Percentiles rank a stretch among this genome's conserved stretches.
Conservation (phyloP, 495 filamentous ascomycete species). For the Mycothermus thermophilus region DNA sequence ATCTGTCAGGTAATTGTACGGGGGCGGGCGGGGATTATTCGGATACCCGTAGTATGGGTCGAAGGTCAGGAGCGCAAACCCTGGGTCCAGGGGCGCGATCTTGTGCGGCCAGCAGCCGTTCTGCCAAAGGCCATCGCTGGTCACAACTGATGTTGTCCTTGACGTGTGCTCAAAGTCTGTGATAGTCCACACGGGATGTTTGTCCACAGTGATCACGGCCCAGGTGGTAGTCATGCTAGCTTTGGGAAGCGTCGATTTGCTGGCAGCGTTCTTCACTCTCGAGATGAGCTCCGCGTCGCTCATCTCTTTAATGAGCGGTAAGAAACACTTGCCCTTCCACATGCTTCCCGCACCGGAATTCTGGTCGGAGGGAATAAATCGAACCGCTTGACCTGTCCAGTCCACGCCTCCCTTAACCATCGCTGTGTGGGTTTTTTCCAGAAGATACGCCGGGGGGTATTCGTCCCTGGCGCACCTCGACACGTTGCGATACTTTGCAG, state of each 20-base stretch:
- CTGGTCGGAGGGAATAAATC: neutral
- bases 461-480: conserved; percentile 4
- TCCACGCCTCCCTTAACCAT: neutral
- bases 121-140: neutral
- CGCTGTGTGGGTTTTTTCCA: neutral
- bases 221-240: neutral
- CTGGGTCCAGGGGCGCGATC: conserved; percentile 3
- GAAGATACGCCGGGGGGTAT: conserved; percentile 5
- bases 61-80: conserved; percentile 1
- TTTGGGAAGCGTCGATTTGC: neutral
- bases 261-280: neutral
- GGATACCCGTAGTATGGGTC: conserved; percentile 3
- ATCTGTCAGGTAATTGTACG: too few species aligned
- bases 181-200: conserved; percentile 3
- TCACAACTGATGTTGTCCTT: neutral
- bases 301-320: neutral
- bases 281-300: neutral
- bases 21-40: too few species aligned
- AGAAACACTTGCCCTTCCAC: neutral
- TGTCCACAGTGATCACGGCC: neutral
- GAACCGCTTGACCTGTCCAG: neutral
- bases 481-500: too few species aligned
- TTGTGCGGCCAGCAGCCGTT: conserved; percentile 5
- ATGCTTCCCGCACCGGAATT: neutral
- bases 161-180: conserved; percentile 2